Evolutionary conservation across 441 rosid genomes (phyloP).

Genomic region (Gossypium schwendimanii): DNA sequence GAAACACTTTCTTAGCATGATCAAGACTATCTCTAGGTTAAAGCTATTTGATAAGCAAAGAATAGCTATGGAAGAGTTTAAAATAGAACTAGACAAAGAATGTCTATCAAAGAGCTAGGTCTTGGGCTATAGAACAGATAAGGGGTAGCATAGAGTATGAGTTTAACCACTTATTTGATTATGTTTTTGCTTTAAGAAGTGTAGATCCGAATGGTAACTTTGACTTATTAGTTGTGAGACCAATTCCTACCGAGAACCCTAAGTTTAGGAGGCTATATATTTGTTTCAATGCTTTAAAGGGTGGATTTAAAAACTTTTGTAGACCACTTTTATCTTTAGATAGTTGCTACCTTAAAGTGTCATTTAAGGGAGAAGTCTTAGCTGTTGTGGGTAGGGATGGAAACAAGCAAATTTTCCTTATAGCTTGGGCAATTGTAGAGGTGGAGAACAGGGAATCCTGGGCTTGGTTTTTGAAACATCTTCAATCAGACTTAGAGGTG

Average conservation of each 20-base stretch:
- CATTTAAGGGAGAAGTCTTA: neutral
- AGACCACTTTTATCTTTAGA: neutral
- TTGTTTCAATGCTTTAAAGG: neutral
- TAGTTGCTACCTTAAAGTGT: neutral
- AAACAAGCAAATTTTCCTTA: neutral
- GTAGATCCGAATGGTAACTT: neutral
- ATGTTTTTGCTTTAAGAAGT: neutral
- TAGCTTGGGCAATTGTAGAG: neutral
- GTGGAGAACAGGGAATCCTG: neutral
- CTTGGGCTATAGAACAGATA: neutral
- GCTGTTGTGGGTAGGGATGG: neutral
- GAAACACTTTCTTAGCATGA: too few species aligned
- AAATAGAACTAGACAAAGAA: neutral
- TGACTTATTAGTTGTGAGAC: neutral
- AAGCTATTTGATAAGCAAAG: too few species aligned
- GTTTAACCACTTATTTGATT: neutral
- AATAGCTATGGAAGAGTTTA: neutral
- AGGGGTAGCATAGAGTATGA: neutral
- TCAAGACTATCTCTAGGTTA: too few species aligned
- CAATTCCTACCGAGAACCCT: neutral
- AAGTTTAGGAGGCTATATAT: neutral
- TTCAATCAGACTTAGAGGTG: neutral
- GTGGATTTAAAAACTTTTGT: neutral
- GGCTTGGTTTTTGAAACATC: neutral
- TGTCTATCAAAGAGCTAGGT: neutral